Percentiles rank a stretch among this genome's conserved stretches.
phyloP scores from a whole-genome alignment of 768 basidiomycete species.

The Hygrocybe punicea region DNA sequence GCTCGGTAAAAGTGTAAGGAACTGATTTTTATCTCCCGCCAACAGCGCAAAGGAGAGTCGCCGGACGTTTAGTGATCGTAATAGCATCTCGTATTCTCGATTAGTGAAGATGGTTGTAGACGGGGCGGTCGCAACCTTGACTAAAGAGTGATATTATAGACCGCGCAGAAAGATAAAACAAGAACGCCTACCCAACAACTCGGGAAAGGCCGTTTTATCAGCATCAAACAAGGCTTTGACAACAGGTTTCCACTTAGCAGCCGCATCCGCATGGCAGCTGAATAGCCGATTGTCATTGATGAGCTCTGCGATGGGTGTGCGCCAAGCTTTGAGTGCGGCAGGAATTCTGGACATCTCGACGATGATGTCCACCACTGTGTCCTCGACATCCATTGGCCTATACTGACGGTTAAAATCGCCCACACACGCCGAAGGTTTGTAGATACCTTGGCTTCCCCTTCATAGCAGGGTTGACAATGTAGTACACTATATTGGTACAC shows the following conservation, averaged over 20 bases:
- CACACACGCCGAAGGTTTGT: neutral
- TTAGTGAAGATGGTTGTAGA: slow-evolving; percentile 97
- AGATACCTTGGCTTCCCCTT: slow-evolving; percentile 69
- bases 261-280: slow-evolving; percentile 58
- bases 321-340: slow-evolving; percentile 80
- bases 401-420: slow-evolving; percentile 11
- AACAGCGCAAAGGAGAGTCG: slow-evolving; percentile 85
- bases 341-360: slow-evolving; percentile 77
- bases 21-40: slow-evolving; percentile 86
- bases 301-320: slow-evolving; percentile 70
- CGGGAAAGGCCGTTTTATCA: slow-evolving; percentile 82
- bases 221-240: slow-evolving; percentile 77
- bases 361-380: slow-evolving; percentile 61
- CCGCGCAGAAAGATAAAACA: slow-evolving; percentile 27
- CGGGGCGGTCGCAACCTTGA: slow-evolving; percentile 75
- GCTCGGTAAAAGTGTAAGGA: slow-evolving; percentile 80
- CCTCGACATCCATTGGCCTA: slow-evolving; percentile 81
- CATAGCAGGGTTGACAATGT: slow-evolving; percentile 76
- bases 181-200: slow-evolving; percentile 62
- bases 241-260: slow-evolving; percentile 69
- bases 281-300: slow-evolving; percentile 87
- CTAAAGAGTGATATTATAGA: slow-evolving; percentile 35
- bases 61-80: slow-evolving; percentile 81
- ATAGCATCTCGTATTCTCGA: slow-evolving; percentile 87
- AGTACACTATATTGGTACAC: slow-evolving; percentile 81